phyloP scores from a whole-genome alignment of 441 rosid genomes.

The Gossypium laxum region DNA sequence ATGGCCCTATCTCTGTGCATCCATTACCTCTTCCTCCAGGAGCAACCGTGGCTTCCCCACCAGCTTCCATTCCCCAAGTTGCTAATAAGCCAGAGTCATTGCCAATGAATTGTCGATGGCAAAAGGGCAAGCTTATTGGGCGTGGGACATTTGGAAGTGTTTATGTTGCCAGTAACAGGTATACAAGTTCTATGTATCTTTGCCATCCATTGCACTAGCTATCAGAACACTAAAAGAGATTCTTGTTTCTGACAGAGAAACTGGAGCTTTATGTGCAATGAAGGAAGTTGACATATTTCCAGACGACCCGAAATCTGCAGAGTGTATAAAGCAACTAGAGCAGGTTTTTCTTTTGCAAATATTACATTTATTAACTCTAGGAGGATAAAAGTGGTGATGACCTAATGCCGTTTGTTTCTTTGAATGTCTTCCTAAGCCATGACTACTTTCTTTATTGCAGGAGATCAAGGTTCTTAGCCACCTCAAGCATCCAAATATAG shows the following conservation, averaged over 20 bases:
- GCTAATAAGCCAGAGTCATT: conserved; percentile 37
- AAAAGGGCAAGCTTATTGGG: conserved; percentile 83
- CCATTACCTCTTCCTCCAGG: conserved; percentile 92
- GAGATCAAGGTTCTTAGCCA: conserved; percentile 87
- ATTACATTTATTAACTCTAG: not conserved
- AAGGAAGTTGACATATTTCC: conserved; percentile 84
- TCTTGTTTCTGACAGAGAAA: conserved; percentile 44
- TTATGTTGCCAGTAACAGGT: conserved; percentile 80
- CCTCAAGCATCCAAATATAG: conserved; percentile 86
- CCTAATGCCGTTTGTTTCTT: not conserved
- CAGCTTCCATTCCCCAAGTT: conserved; percentile 30
- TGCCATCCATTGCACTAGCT: conserved; percentile 10
- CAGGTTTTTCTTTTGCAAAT: conserved; percentile 42
- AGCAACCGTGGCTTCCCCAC: conserved; percentile 36
- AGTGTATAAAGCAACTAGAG: conserved; percentile 70
- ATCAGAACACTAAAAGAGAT: conserved; percentile 13
- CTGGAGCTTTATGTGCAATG: conserved; percentile 89
- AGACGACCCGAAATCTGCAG: conserved; percentile 82
- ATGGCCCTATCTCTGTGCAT: conserved; percentile 42
- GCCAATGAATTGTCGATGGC: conserved; percentile 56
- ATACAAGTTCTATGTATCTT: conserved; percentile 10
- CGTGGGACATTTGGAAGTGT: conserved; percentile 96
- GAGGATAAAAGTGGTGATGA: not conserved
- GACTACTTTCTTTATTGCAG: conserved; percentile 31
- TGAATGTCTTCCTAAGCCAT: conserved; percentile 10